Conservation (phyloP, 805 yeast genomes). For the Saccharomycopsis amapae region DNA sequence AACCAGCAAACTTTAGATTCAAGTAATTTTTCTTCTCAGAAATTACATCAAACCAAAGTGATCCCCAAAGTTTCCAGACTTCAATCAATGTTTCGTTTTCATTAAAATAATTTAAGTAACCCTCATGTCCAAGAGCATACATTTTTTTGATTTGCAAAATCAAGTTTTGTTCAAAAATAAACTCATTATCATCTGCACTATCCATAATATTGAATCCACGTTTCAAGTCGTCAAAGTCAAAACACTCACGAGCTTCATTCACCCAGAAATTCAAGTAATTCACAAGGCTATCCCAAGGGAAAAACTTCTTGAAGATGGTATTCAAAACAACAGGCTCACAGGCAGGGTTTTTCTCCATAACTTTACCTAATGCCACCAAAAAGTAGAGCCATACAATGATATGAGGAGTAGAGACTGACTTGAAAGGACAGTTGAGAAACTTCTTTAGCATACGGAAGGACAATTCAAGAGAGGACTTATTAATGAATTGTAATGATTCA, state of each 20-base stretch:
- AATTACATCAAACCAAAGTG: slow-evolving; percentile 67
- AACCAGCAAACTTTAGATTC: slow-evolving; percentile 20
- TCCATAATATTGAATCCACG: slow-evolving; percentile 19
- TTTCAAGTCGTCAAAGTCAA: slow-evolving; percentile 21
- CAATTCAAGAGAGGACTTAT: slow-evolving; percentile 59
- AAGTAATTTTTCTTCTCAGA: slow-evolving; percentile 35
- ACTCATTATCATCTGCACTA: slow-evolving; percentile 12
- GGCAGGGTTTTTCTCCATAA: slow-evolving; percentile 39
- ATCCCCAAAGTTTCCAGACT: slow-evolving; percentile 83
- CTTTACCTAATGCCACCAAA: slow-evolving; percentile 54
- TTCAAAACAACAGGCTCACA: slow-evolving; percentile 39
- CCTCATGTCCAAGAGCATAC: slow-evolving; percentile 28
- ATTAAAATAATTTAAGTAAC: slow-evolving; percentile 43
- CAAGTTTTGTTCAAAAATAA: slow-evolving; percentile 17
- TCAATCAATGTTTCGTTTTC: slow-evolving; percentile 61
- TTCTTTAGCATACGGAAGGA: slow-evolving; percentile 61
- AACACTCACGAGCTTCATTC: slow-evolving; percentile 21
- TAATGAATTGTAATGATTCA: slow-evolving; percentile 45
- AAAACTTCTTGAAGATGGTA: slow-evolving; percentile 44
- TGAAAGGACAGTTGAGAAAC: slow-evolving; percentile 60
- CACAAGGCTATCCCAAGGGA: slow-evolving; percentile 66
- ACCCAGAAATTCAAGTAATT: slow-evolving; percentile 48
- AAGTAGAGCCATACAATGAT: slow-evolving; percentile 73
- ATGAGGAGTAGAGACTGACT: slow-evolving; percentile 65
- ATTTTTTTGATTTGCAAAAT: slow-evolving; percentile 24